These are phyloP conservation scores for Paraphaeosphaeria minitans DNA, from an alignment of 2,329 filamentous ascomycete genomes.

Conservation along the genomic window DNA sequence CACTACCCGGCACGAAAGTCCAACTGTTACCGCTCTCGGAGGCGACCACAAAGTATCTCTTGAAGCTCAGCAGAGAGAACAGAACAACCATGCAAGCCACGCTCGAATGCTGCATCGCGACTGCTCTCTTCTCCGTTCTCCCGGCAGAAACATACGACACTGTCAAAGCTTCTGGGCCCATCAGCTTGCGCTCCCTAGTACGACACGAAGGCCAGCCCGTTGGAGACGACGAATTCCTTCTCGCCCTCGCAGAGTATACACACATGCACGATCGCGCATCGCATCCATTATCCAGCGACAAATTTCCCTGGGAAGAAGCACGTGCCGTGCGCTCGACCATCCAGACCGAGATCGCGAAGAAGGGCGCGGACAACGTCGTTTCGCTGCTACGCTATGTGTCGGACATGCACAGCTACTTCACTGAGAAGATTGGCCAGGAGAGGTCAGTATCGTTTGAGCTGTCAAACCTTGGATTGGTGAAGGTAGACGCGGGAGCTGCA, in stretches of 20 bases:
- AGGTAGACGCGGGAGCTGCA: background rate
- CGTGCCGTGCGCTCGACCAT: conserved; percentile 23
- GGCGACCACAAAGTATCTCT: conserved; percentile 34
- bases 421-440: conserved; percentile 46
- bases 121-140: conserved; percentile 42
- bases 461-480: conserved; percentile 52
- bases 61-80: conserved; percentile 43
- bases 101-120: conserved; percentile 48
- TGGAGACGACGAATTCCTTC: conserved; percentile 37
- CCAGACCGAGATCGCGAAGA: conserved; percentile 21
- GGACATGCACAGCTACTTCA: conserved; percentile 47
- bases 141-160: conserved; percentile 35
- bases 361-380: conserved; percentile 32
- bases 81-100: conserved; percentile 50
- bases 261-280: conserved; percentile 17
- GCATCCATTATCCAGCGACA: background rate
- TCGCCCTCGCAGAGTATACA: conserved; percentile 25
- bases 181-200: conserved; percentile 49
- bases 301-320: conserved; percentile 29
- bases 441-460: conserved; percentile 51
- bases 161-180: conserved; percentile 41
- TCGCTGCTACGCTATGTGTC: conserved; percentile 50
- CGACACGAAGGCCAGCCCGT: conserved; percentile 14
- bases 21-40: conserved; percentile 42
- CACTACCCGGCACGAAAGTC: conserved; percentile 19